Base-by-base conservation (phyloP, 176 grass and related monocot species). In the Cenchrus fungigraminus region DNA sequence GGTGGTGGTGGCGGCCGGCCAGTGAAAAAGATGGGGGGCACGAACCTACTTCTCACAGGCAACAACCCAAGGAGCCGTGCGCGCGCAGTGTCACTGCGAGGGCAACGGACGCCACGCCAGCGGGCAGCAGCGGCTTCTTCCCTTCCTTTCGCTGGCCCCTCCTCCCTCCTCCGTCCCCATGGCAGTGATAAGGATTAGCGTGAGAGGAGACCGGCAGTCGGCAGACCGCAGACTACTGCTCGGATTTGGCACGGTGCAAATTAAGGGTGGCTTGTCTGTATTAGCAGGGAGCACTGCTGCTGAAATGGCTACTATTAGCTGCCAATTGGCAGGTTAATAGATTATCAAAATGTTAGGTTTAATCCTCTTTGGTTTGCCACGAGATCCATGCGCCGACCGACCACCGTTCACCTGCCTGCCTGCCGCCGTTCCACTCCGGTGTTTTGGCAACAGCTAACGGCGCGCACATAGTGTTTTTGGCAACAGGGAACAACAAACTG, bases 11-110 rank as follows among this genome's bases (percentile, higher is more conserved):
- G 31, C 31, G 31, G 31, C 31, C 31, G 67, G 4, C 73, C 78
- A 25, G 88, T 61, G 68, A 74, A 79, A n/a, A 86, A 79, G 66
- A 68, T 73, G n/a, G n/a, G n/a, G n/a, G n/a, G n/a, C 67, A 79
- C 67, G 29, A 43, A 40, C 55, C 78, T 62, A 50, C 54, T 40
- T 15, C 56, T 68, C 54, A 60, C 51, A 25, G 22, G 22, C 22
- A 22, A 25, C 22, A 25, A 40, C 15, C 32, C 55, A 64, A 61
- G 74, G 56, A 25, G 22, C 22, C 22, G 22, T 25, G 22, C 22
- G 22, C 22, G 22, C 22, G 22, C 22, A 25, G 22, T 25, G 22
- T 29, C 2, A 28, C 68, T 49, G 37, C 4, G 19, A 66, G 4
- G 54, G 37, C 37, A 25, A 25, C 22, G 22, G 22, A 25, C 22